These are phyloP conservation scores for Ophiostoma australiae DNA, from an alignment of 2,329 filamentous ascomycete species.

Conservation along the genomic window DNA sequence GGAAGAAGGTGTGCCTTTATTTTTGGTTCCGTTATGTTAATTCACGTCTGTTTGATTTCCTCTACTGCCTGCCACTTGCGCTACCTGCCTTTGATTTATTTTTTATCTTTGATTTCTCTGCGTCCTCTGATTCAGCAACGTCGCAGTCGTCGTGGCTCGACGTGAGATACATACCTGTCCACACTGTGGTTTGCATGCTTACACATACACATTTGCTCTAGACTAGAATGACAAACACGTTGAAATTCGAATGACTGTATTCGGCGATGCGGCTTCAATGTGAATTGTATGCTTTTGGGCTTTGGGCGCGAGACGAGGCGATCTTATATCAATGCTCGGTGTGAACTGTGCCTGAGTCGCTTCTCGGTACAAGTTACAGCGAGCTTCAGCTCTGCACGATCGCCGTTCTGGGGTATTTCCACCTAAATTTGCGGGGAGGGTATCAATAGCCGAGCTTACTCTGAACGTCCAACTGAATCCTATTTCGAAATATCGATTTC, in stretches of 20 bases:
- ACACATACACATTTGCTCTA: background rate
- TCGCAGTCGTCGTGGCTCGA: background rate
- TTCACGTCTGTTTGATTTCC: background rate
- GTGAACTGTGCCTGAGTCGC: background rate
- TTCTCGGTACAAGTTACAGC: slow-evolving; percentile 13
- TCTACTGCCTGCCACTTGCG: background rate
- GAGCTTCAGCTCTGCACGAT: background rate
- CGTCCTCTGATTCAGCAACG: background rate
- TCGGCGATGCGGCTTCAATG: background rate
- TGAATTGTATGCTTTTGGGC: background rate
- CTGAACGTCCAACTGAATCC: background rate
- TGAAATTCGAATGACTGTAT: background rate
- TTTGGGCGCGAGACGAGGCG: background rate
- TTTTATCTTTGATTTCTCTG: background rate
- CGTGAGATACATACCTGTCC: background rate
- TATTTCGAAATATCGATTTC: background rate
- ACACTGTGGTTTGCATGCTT: background rate
- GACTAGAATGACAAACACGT: background rate
- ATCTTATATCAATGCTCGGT: slow-evolving; percentile 9
- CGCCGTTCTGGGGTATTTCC: slow-evolving; percentile 2
- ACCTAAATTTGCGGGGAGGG: slow-evolving; percentile 17
- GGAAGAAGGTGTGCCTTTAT: background rate
- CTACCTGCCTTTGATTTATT: background rate
- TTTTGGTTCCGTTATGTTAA: slow-evolving; percentile 2
- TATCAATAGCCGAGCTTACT: slow-evolving; percentile 15